phyloP scores from a whole-genome alignment of 2,329 filamentous ascomycete species.

The Zasmidium citrigriseum region DNA sequence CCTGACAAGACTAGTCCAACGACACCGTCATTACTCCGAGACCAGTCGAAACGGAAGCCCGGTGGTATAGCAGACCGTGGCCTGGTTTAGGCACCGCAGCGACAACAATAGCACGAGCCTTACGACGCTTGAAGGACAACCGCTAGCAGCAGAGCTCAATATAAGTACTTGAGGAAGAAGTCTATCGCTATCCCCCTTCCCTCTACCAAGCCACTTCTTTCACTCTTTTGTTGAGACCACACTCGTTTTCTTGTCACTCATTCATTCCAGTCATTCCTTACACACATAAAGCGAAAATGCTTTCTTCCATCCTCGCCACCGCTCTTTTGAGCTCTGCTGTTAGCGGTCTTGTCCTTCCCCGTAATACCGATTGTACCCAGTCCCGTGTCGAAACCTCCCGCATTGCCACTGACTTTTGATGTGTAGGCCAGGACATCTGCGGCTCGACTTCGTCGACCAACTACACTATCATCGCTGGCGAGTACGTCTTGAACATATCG shows the following conservation, averaged over 20 bases:
- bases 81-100: neutral
- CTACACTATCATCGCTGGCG: conserved; percentile 22
- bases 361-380: neutral
- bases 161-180: neutral
- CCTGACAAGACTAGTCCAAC: neutral
- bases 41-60: neutral
- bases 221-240: neutral
- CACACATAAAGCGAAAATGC: neutral
- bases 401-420: neutral
- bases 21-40: conserved; percentile 12
- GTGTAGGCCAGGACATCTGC: conserved; percentile 10
- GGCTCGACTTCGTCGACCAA: conserved; percentile 17
- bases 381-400: neutral
- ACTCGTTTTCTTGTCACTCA: neutral
- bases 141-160: neutral
- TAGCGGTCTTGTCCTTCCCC: conserved; percentile 3
- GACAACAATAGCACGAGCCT: neutral
- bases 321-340: conserved; percentile 9
- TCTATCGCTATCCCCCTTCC: neutral
- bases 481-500: too few relatives aligned
- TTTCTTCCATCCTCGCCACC: neutral
- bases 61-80: neutral
- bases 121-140: neutral
- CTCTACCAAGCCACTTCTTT: neutral
- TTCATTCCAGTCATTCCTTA: neutral